Evolutionary conservation across 257 asterid genomes (phyloP).

Genomic region (Ilex aquifolium): DNA sequence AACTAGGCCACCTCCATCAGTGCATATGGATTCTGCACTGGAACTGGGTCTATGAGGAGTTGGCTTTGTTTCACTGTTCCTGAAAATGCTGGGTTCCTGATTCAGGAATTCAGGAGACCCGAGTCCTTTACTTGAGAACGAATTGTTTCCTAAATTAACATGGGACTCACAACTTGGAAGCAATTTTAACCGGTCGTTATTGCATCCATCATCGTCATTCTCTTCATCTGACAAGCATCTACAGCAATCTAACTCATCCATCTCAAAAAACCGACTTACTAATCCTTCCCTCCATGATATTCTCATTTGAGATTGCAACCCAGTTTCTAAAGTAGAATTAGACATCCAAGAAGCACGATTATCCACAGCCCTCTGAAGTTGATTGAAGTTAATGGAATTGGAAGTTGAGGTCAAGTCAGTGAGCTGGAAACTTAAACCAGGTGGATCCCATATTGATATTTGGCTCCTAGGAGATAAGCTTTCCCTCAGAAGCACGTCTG

Average conservation of each 20-base stretch:
- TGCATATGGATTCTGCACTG: constrained; percentile 73
- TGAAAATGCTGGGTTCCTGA: constrained; percentile 36
- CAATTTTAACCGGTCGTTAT: constrained; percentile 14
- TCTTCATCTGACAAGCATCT: constrained; percentile 74
- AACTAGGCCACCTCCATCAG: constrained; percentile 57
- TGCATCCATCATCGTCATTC: constrained; percentile 14
- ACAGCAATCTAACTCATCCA: constrained; percentile 62
- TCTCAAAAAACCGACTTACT: constrained; percentile 22
- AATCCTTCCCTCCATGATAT: constrained; percentile 75
- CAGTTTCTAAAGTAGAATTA: constrained; percentile 39
- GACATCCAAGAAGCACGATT: constrained; percentile 49
- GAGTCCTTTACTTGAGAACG: constrained; percentile 13
- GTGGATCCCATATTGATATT: constrained; percentile 26
- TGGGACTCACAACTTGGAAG: constrained; percentile 9
- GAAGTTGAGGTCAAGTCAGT: constrained; percentile 16
- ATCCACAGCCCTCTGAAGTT: constrained; percentile 15
- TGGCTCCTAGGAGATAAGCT: constrained; percentile 26
- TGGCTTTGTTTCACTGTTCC: constrained; percentile 24
- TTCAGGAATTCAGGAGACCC: constrained; percentile 42
- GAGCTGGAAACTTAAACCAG: constrained; percentile 21
- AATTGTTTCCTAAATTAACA: constrained; percentile 15
- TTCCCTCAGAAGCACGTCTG: constrained; percentile 22
- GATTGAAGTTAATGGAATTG: constrained; percentile 5
- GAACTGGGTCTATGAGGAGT: constrained; percentile 6
- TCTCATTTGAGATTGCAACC: constrained; percentile 46